These are phyloP conservation scores for Capsicum pubescens DNA, from an alignment of 257 asterid species.

Conservation along the genomic window DNA sequence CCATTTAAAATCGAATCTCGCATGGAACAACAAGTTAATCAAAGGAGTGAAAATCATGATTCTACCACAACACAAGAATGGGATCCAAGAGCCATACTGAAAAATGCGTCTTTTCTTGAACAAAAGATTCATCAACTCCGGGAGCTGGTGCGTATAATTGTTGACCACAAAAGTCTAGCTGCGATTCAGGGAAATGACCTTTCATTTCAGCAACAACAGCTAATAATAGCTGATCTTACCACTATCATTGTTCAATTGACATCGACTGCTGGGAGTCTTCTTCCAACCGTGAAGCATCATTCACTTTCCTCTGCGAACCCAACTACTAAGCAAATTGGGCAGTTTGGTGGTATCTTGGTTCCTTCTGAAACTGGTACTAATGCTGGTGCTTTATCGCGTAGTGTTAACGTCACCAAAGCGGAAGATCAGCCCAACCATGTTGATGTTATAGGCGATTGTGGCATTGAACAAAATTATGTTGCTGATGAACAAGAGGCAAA, in stretches of 20 bases:
- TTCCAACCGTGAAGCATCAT: conserved; percentile 66
- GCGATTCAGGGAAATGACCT: conserved; percentile 56
- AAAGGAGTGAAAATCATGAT: conserved; percentile 29
- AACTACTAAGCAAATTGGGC: conserved; percentile 46
- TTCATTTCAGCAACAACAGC: conserved; percentile 81
- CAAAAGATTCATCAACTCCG: conserved; percentile 85
- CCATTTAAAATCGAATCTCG: conserved; percentile 35
- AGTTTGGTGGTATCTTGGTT: conserved; percentile 28
- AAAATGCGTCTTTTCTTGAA: conserved; percentile 74
- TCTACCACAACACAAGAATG: conserved; percentile 53
- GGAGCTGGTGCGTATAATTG: conserved; percentile 66
- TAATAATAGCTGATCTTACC: conserved; percentile 85
- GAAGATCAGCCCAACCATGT: conserved; percentile 51
- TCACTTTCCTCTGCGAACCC: conserved; percentile 44
- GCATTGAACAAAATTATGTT: conserved; percentile 35
- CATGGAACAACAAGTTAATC: conserved; percentile 38
- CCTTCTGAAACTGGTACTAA: background rate
- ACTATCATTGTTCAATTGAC: conserved; percentile 82
- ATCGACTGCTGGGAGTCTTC: conserved; percentile 94
- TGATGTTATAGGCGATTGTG: conserved; percentile 42
- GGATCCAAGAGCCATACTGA: conserved; percentile 71
- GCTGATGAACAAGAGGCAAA: conserved; percentile 74
- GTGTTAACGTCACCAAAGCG: conserved; percentile 42
- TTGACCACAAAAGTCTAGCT: conserved; percentile 53
- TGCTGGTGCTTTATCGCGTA: conserved; percentile 30